Base-by-base conservation (phyloP, 2,329 filamentous ascomycete species). In the Aureobasidium uvarum region DNA sequence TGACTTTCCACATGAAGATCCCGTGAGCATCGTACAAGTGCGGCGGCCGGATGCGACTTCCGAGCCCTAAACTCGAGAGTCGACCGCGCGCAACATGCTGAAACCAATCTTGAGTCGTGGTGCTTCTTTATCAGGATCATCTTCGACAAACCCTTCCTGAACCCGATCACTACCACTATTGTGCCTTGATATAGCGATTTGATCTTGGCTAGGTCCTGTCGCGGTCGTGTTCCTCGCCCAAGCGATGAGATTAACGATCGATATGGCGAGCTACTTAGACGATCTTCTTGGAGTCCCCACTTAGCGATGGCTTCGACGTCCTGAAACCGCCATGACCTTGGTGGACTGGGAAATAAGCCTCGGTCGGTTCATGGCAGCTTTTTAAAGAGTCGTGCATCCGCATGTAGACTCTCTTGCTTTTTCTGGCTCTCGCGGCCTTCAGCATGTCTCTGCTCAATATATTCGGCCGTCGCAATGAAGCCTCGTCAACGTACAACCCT, bases 281-380 rank as follows among this genome's bases (percentile, higher is more conserved):
- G 56, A 60, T 60, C 56, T 18, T 60, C 43, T 48, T 46, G 28
- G n/a, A 20, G 28, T 23, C 41, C 41, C 56, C 56, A 48, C 56
- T 48, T 46, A 28, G 25, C 16, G 11, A 59, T 33, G 56, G 54
- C 39, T 45, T 58, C 39, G 36, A 58, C 55, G 6, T 41, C 39
- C 43, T 60, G 56, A 60, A 60, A 60, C 56, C 25, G 43, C 56
- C 56, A 48, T 60, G 56, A 60, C 28, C 56, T 60, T 60, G 41
- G 41, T 60, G 56, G 43, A 48, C 23, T 20, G n/a, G 20, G 8
- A 23, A 25, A 25, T n/a, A 48, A 48, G 31, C 56, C 43, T 48
- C 56, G 43, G 56, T 25, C 23, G 56, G 28, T 18, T 48, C 41
- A 25, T 48, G 13, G 18, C n/a, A 13, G 25, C 31, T 11, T 14